phyloP scores from a whole-genome alignment of 352 stramenopile genomes.

The Thalassiosira livingstoniorum region DNA sequence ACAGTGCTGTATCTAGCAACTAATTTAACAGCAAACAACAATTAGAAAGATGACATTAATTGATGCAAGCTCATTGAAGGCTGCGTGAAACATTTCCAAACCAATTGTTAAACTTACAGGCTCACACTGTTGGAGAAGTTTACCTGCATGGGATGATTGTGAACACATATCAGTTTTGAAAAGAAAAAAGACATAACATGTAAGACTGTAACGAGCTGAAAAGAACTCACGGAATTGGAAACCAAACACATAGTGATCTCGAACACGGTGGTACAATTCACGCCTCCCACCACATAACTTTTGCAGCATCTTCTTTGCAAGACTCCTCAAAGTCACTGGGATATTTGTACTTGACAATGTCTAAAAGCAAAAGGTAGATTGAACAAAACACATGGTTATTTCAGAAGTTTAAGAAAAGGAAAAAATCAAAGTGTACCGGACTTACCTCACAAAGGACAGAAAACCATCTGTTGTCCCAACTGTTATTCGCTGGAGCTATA shows the following conservation, averaged over 20 bases:
- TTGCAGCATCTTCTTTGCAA: constrained; percentile 77
- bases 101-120: too few relatives aligned
- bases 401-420: too few relatives aligned
- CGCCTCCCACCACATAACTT: constrained; percentile 72
- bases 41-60: too few relatives aligned
- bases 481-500: constrained; percentile 47
- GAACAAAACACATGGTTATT: too few relatives aligned
- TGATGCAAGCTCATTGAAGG: too few relatives aligned
- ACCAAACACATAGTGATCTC: constrained; percentile 82
- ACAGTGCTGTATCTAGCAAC: constrained; percentile 65
- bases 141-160: too few relatives aligned
- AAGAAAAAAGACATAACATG: constrained; percentile 6
- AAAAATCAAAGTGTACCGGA: too few relatives aligned
- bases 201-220: constrained; percentile 15
- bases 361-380: too few relatives aligned
- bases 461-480: constrained; percentile 41
- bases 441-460: too few relatives aligned
- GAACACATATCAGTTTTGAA: constrained; percentile 2
- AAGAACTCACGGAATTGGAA: constrained; percentile 67
- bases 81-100: too few relatives aligned
- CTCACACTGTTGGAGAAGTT: constrained; percentile 66
- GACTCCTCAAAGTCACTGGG: constrained; percentile 42
- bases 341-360: constrained; percentile 74
- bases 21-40: too few relatives aligned
- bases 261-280: constrained; percentile 76